Evolutionary conservation across 805 yeast genomes (phyloP), one percentile per base, ranked within the genome.

Genomic region (Starmerella stellata): DNA sequence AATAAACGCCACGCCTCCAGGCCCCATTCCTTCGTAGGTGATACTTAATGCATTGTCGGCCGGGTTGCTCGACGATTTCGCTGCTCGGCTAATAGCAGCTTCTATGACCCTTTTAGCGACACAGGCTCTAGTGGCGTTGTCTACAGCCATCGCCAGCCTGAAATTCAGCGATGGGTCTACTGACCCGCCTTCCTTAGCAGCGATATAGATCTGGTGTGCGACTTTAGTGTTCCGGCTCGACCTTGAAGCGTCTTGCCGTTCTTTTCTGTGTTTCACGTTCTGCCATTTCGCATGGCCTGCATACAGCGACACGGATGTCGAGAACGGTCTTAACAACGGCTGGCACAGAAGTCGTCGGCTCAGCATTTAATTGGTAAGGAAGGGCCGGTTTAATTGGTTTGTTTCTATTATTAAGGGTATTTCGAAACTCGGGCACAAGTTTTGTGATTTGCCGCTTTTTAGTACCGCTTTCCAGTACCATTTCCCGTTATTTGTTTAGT

Each of bases 271-370:
- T 53, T 83, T 78, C 49, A 90, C 87, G 35, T 79, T 81, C 32
- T 92, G 80, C 98, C 98, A 87, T 58, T 85, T 87, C 28, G 81
- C 77, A 57, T 87, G 98, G 1, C 98, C 98, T 0, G 82, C 74
- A 2, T n/a, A 25, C 8, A 14, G 16, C 1, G 31, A 16, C 8
- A 31, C 15, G 20, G 33, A 9, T 3, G 37, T 32, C n/a, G 37
- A 25, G 16, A 42, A 37, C 17, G 16, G 35, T 1, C 43, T 34
- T 5, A 11, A 7, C 7, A 23, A 7, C 11, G 11, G 11, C 25
- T 7, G 9, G 9, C 9, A 7, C 25, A 7, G 7, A 23, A 23
- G 25, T 23, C 9, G 7, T 7, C 25, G 25, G 25, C 25, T 23
- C 25, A 23, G 25, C n/a, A n/a, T n/a, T n/a, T n/a, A n/a, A n/a